phyloP scores from a whole-genome alignment of 2,329 filamentous ascomycete genomes.

The Blastomyces gilchristii region DNA sequence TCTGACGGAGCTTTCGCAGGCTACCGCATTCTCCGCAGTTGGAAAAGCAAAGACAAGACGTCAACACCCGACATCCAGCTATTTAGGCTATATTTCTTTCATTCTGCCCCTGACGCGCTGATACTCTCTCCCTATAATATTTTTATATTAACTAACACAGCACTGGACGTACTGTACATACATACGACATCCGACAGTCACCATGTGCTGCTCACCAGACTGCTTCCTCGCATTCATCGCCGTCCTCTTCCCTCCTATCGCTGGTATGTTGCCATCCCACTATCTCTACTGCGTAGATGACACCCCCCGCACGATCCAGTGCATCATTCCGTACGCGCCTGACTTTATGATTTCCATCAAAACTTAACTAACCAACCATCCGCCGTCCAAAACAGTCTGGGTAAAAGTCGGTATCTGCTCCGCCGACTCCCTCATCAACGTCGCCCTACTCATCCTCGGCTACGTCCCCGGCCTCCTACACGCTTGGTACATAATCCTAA shows the following conservation, averaged over 20 bases:
- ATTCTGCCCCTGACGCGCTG: background rate
- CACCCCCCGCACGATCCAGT: background rate
- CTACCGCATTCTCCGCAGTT: background rate
- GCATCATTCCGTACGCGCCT: background rate
- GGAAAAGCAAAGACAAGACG: background rate
- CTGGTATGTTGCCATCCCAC: conserved; percentile 35
- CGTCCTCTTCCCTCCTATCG: conserved; percentile 51
- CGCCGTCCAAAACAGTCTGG: conserved; percentile 57
- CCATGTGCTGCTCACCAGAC: conserved; percentile 49
- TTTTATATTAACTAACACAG: background rate
- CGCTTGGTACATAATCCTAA: conserved; percentile 95
- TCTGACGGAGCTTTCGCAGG: background rate
- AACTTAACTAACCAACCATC: conserved; percentile 1
- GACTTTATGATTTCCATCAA: background rate
- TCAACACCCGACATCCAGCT: background rate
- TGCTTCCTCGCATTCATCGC: conserved; percentile 51
- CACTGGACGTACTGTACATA: background rate
- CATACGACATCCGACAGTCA: conserved; percentile 3
- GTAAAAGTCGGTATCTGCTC: conserved; percentile 90
- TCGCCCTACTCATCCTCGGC: conserved; percentile 72
- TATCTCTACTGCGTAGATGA: conserved; percentile 1
- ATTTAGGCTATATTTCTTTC: background rate
- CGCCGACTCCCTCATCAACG: conserved; percentile 87
- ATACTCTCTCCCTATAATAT: background rate
- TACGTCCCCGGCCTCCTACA: conserved; percentile 82